Evolutionary conservation across 169 alveolate species (phyloP), one percentile per base, ranked within the genome.

Genomic region (Plasmodium vivax): DNA sequence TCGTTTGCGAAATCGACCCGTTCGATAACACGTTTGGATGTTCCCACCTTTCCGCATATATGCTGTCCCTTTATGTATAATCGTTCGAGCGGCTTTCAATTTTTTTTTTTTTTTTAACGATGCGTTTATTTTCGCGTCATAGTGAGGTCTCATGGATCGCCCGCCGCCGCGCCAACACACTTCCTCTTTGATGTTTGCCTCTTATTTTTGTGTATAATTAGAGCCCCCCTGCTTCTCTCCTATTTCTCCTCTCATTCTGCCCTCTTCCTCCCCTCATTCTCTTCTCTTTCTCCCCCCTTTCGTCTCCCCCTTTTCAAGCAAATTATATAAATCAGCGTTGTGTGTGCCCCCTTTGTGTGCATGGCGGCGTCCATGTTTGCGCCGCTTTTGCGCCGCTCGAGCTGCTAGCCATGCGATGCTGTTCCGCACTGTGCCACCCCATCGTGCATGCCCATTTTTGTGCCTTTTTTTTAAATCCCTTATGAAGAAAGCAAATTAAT

Each of bases 141-240:
- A 32, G 51, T 23, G 23, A 12, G 38, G 27, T 12, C 79, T 47
- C 51, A 27, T 43, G 58, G 41, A 34, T 38, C 23, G 14, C 36
- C 38, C 71, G 38, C 34, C 27, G 45, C 71, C 43, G 19, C 77
- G 23, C n/a, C 34, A 16, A 43, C 54, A 45, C 51, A 73, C 71
- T n/a, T 2, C 12, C 81, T n/a, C n/a, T 75, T 56, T 36, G 68
- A 36, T 74, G 80, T 87, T 75, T 87, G 85, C 71, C 71, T 87
- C 41, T 54, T 34, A 87, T 56, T 68, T 84, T 71, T 68, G 75
- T 72, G 56, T 38, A 38, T 84, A 84, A 84, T 84, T 84, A 71
- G 77, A 71, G 45, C 36, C 23, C 10, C 56, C 58, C 36, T 41
- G 43, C 54, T 38, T 12, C 19, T 36, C 27, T 0, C 27, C 27